These are phyloP conservation scores for Penicillium polonicum DNA, from an alignment of 2,329 filamentous ascomycete species.

Conservation along the genomic window DNA sequence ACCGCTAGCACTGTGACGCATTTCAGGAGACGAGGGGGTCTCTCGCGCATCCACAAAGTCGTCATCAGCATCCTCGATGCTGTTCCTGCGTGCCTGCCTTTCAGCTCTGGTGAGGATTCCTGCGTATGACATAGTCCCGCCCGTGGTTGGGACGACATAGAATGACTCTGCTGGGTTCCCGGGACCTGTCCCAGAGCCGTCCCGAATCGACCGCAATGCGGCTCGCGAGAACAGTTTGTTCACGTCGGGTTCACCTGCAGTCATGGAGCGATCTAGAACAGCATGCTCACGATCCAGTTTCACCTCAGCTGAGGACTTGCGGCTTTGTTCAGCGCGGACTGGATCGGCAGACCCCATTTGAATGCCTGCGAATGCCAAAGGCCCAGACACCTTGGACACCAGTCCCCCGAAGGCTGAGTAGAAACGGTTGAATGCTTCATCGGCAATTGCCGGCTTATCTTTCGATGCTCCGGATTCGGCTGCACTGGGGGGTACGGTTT, in stretches of 20 bases:
- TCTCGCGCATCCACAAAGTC: conserved; percentile 89
- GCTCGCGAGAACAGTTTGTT: conserved; percentile 81
- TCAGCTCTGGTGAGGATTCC: conserved; percentile 68
- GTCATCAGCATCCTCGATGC: conserved; percentile 68
- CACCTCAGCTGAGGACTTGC: conserved; percentile 37
- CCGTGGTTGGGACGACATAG: conserved; percentile 89
- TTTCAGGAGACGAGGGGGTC: conserved; percentile 54
- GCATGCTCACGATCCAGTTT: conserved; percentile 41
- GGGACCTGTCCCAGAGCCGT: conserved; percentile 58
- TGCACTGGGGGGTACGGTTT: conserved; percentile 32
- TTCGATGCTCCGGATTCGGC: conserved; percentile 27
- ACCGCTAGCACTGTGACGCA: conserved; percentile 45
- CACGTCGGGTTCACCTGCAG: conserved; percentile 67
- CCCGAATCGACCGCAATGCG: conserved; percentile 73
- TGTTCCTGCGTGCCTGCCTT: conserved; percentile 44
- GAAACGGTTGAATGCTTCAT: conserved; percentile 85
- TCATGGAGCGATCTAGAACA: conserved; percentile 41
- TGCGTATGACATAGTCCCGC: conserved; percentile 89
- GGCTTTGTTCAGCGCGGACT: conserved; percentile 25
- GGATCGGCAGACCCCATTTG: conserved; percentile 62
- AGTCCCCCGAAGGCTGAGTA: conserved; percentile 89
- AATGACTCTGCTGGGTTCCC: conserved; percentile 70
- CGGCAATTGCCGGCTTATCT: conserved; percentile 39
- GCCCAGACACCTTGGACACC: conserved; percentile 84
- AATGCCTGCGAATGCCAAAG: conserved; percentile 87